Evolutionary conservation across 192 early-diverging fungal species (phyloP), one percentile per base, ranked within the genome.

Genomic region (Podila verticillata): DNA sequence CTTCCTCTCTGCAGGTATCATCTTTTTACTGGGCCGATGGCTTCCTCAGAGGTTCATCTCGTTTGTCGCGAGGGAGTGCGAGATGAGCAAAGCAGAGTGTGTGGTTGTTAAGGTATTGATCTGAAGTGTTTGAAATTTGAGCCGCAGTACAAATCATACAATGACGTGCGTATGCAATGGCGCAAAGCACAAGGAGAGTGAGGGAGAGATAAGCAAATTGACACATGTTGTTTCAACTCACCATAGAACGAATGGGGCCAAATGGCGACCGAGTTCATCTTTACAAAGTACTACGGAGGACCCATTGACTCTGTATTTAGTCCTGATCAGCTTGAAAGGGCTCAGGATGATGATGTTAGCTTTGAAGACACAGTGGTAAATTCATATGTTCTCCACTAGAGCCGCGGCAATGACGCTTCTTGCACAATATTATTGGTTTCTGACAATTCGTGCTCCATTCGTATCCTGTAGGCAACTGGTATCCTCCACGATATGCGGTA

Each of bases 1-100:
- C 26, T 17, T 94, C 35, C 66, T 93, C 54, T 88, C 95, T 4
- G 72, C 85, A 4, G 97, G 97, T 6, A 72, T 92, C 10, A 70
- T 92, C 2, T 95, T 90, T 62, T 82, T 98, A 20, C 56, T 96
- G 13, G 92, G 90, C 57, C 92, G 95, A 34, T 98, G 98, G 97
- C 74, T 98, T 44, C 94, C 95, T 61, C 74, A 73, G 24, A 87
- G 91, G 84, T 92, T 90, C 74, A 87, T 97, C 34, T 67, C 72
- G 59, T 90, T 93, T 86, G 91, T 92, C 1, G 92, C 92, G n/a
- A 51, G 44, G 15, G 78, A 68, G 2, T 92, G 85, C 34, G 82
- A 88, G n/a, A 85, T 98, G 58, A 87, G 84, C 56, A 88, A 90
- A 31, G 96, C 98, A 4, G 87, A 91, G n/a, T 90, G 84, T 65